Evolutionary conservation across 331 rosid species (phyloP).

Genomic region (Ulmus americana): DNA sequence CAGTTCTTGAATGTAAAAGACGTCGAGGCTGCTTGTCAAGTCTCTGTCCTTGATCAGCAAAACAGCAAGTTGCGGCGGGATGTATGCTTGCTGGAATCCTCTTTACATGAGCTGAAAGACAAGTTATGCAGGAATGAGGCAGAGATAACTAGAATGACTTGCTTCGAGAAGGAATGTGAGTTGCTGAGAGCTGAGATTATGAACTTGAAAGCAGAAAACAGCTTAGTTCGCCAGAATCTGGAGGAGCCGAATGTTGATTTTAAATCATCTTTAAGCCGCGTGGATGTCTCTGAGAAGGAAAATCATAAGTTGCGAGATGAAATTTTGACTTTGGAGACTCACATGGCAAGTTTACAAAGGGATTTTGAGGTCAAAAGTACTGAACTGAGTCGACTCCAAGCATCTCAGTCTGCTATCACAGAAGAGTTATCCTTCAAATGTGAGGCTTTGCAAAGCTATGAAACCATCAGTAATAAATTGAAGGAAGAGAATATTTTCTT

Average conservation of each 20-base stretch:
- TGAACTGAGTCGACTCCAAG: conserved; percentile 30
- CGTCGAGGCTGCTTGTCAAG: conserved; percentile 40
- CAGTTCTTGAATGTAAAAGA: conserved; percentile 43
- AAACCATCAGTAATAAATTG: conserved; percentile 17
- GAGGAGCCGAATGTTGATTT: conserved; percentile 27
- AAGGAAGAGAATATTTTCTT: conserved; percentile 40
- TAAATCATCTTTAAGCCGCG: conserved; percentile 23
- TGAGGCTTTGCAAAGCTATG: conserved; percentile 27
- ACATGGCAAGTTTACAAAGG: conserved; percentile 19
- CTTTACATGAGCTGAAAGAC: conserved; percentile 33
- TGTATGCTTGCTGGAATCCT: conserved; percentile 30
- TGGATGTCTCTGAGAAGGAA: conserved; percentile 30
- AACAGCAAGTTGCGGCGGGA: conserved; percentile 34
- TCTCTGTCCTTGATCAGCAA: conserved; percentile 40
- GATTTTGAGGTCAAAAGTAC: conserved; percentile 32
- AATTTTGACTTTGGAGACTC: conserved; percentile 25
- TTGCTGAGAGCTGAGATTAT: conserved; percentile 27
- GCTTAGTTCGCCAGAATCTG: conserved; percentile 23
- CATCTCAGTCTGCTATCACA: conserved; percentile 30
- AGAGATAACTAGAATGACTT: conserved; percentile 40
- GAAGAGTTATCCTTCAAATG: conserved; percentile 30
- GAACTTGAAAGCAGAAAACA: conserved; percentile 25
- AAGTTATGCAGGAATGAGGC: conserved; percentile 39
- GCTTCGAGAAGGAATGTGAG: conserved; percentile 36
- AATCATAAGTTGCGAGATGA: conserved; percentile 31